Percentiles rank a stretch among this genome's conserved stretches.
These are phyloP conservation scores for Pholiota adiposa DNA, from an alignment of 1,284 basidiomycete genomes.

Conservation along the genomic window DNA sequence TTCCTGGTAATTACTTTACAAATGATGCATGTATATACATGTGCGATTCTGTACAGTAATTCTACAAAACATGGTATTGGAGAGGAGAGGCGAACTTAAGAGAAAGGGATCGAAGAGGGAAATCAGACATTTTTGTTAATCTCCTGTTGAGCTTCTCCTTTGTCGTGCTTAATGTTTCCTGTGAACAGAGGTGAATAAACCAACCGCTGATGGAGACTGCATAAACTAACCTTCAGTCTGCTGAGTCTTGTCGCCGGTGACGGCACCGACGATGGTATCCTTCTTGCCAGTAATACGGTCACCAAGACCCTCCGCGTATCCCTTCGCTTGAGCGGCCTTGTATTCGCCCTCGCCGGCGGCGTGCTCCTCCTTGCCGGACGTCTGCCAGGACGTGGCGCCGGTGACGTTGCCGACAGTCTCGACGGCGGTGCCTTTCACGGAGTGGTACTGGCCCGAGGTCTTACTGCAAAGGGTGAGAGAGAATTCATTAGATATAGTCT, in stretches of 20 bases:
- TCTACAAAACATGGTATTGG: neutral
- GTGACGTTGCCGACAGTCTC: conserved; percentile 62
- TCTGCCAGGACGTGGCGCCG: conserved; percentile 52
- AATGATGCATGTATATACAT: too few relatives aligned
- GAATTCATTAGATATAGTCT: neutral
- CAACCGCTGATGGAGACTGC: neutral
- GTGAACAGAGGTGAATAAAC: conserved; percentile 25
- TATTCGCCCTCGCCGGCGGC: conserved; percentile 66
- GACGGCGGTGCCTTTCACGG: conserved; percentile 62
- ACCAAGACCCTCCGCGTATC: conserved; percentile 59
- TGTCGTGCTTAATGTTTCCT: conserved; percentile 64
- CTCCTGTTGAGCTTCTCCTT: conserved; percentile 60
- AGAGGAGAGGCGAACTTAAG: neutral
- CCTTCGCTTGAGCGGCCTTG: conserved; percentile 59
- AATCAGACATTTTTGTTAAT: conserved; percentile 36
- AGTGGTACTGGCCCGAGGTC: conserved; percentile 64
- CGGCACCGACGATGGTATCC: conserved; percentile 68
- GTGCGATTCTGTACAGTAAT: neutral
- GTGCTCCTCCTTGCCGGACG: conserved; percentile 71
- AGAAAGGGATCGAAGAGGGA: too few relatives aligned
- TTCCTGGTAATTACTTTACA: too few relatives aligned
- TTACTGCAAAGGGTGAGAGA: conserved; percentile 41
- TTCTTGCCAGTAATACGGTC: conserved; percentile 72
- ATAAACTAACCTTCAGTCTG: conserved; percentile 30
- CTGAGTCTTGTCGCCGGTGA: conserved; percentile 43